Conservation (phyloP, 345 rosid species). For the Gossypium raimondii region DNA sequence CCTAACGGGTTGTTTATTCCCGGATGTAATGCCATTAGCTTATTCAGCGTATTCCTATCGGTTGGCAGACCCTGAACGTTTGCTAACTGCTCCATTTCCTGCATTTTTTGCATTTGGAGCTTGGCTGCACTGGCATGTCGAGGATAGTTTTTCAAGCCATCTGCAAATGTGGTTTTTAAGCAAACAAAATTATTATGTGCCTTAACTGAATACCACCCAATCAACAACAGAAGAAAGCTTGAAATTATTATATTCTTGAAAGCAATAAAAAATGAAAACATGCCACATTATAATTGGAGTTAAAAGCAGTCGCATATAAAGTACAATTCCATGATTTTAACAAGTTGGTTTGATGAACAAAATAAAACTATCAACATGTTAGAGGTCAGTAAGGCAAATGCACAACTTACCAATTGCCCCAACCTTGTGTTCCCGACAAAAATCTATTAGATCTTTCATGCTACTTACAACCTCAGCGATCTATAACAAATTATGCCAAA, state of each 20-base stretch:
- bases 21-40: conserved; percentile 67
- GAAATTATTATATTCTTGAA: background rate
- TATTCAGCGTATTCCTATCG: conserved; percentile 75
- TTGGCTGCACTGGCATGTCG: conserved; percentile 50
- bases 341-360: background rate
- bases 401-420: conserved; percentile 75
- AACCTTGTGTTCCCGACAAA: conserved; percentile 64
- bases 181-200: background rate
- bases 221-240: background rate
- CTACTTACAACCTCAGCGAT: conserved; percentile 92
- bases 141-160: conserved; percentile 83
- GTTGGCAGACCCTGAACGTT: conserved; percentile 72
- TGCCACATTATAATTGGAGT: background rate
- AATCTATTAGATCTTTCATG: conserved; percentile 93
- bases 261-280: background rate
- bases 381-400: background rate
- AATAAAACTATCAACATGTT: background rate
- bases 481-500: conserved; percentile 34
- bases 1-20: conserved; percentile 50
- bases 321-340: background rate
- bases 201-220: background rate
- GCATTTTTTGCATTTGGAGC: conserved; percentile 74
- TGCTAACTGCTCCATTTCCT: conserved; percentile 81
- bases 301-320: background rate
- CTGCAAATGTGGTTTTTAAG: conserved; percentile 40